Base-by-base conservation (phyloP, 108 stramenopile species). In the Fragilariopsis cylindrus region DNA sequence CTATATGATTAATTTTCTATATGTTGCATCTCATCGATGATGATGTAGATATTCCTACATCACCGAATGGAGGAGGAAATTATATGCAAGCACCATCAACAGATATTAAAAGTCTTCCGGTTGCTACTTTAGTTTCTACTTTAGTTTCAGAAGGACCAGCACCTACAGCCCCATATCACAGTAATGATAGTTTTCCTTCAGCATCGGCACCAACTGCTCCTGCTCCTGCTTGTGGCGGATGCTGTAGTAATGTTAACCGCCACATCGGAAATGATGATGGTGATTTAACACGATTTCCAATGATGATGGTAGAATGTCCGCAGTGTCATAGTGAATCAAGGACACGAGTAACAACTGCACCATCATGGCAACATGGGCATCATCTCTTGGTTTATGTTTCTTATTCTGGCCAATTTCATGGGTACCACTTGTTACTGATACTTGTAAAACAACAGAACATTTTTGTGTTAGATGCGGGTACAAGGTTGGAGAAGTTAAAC, bases 381-480 rank as follows among this genome's bases (percentile, higher is more conserved):
- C 70, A 13, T 8, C 48, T 12, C 64, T 60, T 11, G 41, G 56
- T 3, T 9, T 84, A 39, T 15, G 53, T 1, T 42, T 80, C 40
- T 16, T 81, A 7, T 76, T 80, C 60, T 81, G 79, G 79, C 83
- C 83, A 4, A 42, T 84, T 8, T 77, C 16, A 58, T 84, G 83
- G 83, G 6, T 84, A 4, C 83, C 83, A 3, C 64, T 84, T 7
- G 80, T 84, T 12, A 45, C 70, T 63, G 65, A 69, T 19, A 44
- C 56, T 42, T 82, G 81, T 64, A 80, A 82, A 52, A 55, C 67
- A 3, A 82, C 81, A 16, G 64, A 82, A 46, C 85, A 85, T 67
- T 82, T 70, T 66, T 76, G 80, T 64, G 57, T 48, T 7, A 21
- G 13, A n/a, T 81, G 80, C 55, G 52, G 65, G 12, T 52, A 12